A percentile compares a stretch with the other conserved stretches of the same genome.
Evolutionary conservation across 306 rosid genomes (phyloP).

Genomic region (Citrullus colocynthis): DNA sequence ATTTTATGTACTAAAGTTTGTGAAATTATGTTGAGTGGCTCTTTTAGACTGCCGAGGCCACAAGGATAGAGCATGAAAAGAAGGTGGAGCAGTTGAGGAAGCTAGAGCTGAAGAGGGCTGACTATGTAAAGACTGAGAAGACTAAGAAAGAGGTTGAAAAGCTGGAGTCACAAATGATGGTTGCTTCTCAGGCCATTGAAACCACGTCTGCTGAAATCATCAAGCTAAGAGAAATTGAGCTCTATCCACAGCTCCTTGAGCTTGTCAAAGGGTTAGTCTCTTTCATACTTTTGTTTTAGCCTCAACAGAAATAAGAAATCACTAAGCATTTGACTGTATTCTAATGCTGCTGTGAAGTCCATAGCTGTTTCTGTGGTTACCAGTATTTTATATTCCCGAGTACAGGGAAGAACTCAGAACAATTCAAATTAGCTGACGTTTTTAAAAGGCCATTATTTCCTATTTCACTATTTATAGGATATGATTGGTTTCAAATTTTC

Average conservation of each 20-base stretch:
- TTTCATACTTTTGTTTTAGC: not conserved
- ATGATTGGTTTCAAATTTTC: not conserved
- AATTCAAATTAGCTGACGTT: not conserved
- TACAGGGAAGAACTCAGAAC: not conserved
- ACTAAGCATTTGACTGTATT: not conserved
- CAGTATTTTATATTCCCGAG: not conserved
- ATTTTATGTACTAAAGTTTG: not conserved
- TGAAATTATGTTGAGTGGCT: slow-evolving; percentile 8
- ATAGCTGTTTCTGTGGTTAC: not conserved
- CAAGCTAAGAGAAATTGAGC: slow-evolving; percentile 72
- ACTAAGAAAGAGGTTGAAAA: slow-evolving; percentile 82
- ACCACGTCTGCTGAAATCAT: slow-evolving; percentile 73
- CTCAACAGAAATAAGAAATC: not conserved
- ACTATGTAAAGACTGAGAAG: slow-evolving; percentile 80
- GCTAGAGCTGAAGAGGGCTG: slow-evolving; percentile 77
- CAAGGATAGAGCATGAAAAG: slow-evolving; percentile 69
- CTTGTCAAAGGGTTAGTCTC: slow-evolving; percentile 83
- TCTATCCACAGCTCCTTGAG: slow-evolving; percentile 76
- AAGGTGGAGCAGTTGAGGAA: slow-evolving; percentile 51
- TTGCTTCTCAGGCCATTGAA: slow-evolving; percentile 82
- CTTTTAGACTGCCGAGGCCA: slow-evolving; percentile 56
- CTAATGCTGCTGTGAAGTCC: not conserved
- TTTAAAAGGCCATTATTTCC: not conserved
- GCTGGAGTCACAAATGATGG: slow-evolving; percentile 86
- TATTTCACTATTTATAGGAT: not conserved